Base-by-base conservation (phyloP, 192 early-diverging fungal species). In the Entomortierella chlamydospora region DNA sequence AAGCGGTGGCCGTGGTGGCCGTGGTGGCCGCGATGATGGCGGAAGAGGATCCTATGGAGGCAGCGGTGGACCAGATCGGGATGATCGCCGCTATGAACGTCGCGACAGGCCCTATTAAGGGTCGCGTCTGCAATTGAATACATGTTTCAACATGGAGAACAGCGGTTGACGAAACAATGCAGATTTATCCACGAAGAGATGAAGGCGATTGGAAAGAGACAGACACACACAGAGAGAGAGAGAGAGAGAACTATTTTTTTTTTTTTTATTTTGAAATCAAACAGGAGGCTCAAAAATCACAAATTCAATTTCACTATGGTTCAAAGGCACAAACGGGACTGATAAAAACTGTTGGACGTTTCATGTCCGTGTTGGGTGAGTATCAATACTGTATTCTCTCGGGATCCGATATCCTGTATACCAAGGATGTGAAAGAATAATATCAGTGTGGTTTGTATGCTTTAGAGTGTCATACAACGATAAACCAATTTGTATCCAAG, bases 61-160 rank as follows among this genome's bases (percentile, higher is more conserved):
- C 30, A 23, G 83, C 52, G 82, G 76, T 22, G 76, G 82, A 12
- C 62, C 59, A 7, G 74, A 83, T 66, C 78, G 82, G n/a, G 76
- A 81, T 34, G 82, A 82, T 61, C 69, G 66, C 22, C 81, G 84
- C 50, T 73, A 81, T 42, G 84, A 86, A 23, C 81, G 84, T 57
- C 81, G 84, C 52, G 84, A 81, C 43, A 64, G 84, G 10, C 84
- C 84, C 29, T 86, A 86, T 61, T 86, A 81, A 70, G 47, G n/a
- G 52, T 57, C 55, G 10, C 18, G 10, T 57, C 31, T 20, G 34
- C 18, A 3, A 34, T 47, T 47, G 12, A 29, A 49, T 29, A 50
- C 53, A 8, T 30, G 29, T 4, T 6, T 34, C 8, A 17, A 11
- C 30, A 13, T 17, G 18, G 13, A 7, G 51, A 5, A 31, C 28